A percentile compares a stretch with the other conserved stretches of the same genome.
Conservation (phyloP, 352 stramenopile genomes). For the Globisporangium irregulare region DNA sequence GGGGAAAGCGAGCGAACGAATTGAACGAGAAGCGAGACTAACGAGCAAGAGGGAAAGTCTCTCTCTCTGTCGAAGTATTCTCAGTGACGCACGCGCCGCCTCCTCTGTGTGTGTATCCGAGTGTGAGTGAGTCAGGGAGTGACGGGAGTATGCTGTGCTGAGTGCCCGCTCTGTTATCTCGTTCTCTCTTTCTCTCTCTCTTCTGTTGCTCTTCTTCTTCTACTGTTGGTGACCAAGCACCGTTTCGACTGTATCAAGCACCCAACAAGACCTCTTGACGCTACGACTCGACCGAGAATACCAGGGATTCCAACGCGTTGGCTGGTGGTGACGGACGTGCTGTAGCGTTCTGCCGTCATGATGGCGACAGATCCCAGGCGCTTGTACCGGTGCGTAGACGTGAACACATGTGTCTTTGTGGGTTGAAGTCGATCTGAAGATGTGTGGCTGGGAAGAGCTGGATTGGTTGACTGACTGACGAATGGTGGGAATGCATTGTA, state of each 20-base stretch:
- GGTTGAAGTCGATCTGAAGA: constrained; percentile 2
- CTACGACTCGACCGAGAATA: constrained; percentile 1
- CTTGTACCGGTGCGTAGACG: constrained; percentile 31
- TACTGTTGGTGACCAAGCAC: background rate
- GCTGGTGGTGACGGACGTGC: background rate
- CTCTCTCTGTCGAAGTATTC: background rate
- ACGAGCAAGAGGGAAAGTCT: background rate
- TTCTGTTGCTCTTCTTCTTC: background rate
- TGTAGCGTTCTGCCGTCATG: background rate
- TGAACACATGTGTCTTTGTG: background rate
- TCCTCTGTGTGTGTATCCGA: background rate
- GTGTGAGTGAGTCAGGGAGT: background rate
- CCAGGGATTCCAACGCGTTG: background rate
- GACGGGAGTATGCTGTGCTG: constrained; percentile 18
- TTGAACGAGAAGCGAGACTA: background rate
- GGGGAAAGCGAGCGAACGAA: background rate
- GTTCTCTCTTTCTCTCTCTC: background rate
- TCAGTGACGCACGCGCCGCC: background rate
- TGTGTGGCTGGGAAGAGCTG: constrained; percentile 9
- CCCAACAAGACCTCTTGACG: background rate
- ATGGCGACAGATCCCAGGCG: constrained; percentile 28
- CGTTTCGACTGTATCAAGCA: background rate
- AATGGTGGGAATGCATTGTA: background rate
- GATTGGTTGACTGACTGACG: background rate
- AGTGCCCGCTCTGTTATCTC: constrained; percentile 4